Conservation (phyloP, 1,284 basidiomycete genomes). For the Ustilago bromivora region DNA sequence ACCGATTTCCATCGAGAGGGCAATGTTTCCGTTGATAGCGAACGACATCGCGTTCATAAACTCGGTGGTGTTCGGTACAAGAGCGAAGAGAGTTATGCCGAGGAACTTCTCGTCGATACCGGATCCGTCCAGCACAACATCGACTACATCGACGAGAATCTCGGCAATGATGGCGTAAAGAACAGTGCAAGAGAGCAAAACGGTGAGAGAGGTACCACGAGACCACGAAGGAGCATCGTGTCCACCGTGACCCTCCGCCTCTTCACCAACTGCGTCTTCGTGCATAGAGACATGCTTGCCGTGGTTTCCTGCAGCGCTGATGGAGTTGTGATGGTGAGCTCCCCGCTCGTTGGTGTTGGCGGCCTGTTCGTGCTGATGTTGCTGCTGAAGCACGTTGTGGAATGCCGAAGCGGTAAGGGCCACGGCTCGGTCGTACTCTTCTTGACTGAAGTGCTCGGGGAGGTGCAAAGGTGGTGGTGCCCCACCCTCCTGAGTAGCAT, state of each 20-base stretch:
- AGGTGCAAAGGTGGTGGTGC: constrained; percentile 45
- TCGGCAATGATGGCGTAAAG: constrained; percentile 97
- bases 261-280: constrained; percentile 35
- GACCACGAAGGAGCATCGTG: constrained; percentile 88
- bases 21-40: constrained; percentile 96
- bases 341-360: constrained; percentile 21
- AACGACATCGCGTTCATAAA: constrained; percentile 99
- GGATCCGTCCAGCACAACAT: constrained; percentile 90
- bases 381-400: constrained; percentile 55
- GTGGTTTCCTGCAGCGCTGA: constrained; percentile 17
- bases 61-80: constrained; percentile 98
- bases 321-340: constrained; percentile 27
- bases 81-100: constrained; percentile 93
- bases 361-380: constrained; percentile 30
- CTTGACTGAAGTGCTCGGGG: constrained; percentile 56
- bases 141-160: constrained; percentile 93
- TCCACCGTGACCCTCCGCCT: constrained; percentile 78
- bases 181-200: constrained; percentile 78
- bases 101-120: constrained; percentile 98
- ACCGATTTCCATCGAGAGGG: constrained; percentile 95
- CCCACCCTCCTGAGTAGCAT: constrained; percentile 27
- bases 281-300: constrained; percentile 53
- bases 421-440: constrained; percentile 62
- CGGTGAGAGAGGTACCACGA: constrained; percentile 56
- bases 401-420: constrained; percentile 61